Evolutionary conservation across 164 flowering plant genomes (phyloP).

Genomic region (Berberis thunbergii): DNA sequence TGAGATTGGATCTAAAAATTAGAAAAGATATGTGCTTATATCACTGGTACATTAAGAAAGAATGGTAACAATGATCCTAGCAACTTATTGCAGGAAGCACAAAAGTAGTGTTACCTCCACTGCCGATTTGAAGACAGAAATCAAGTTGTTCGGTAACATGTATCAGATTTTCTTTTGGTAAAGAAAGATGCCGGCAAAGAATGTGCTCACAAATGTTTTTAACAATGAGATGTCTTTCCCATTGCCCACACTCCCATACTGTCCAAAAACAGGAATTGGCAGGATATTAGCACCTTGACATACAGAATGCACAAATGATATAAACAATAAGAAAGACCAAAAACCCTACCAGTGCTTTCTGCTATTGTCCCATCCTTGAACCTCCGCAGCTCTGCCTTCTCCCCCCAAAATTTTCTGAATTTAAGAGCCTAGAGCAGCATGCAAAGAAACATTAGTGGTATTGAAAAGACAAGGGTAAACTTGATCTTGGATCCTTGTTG

Average conservation of each 20-base stretch:
- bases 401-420: slow-evolving; percentile 90
- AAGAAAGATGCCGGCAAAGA: slow-evolving; percentile 58
- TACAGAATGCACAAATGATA: neutral
- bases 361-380: slow-evolving; percentile 85
- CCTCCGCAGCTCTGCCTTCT: slow-evolving; percentile 75
- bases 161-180: slow-evolving; percentile 41
- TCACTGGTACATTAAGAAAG: neutral
- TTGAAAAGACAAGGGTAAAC: neutral
- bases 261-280: slow-evolving; percentile 3
- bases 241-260: slow-evolving; percentile 80
- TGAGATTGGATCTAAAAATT: slow-evolving; percentile 66
- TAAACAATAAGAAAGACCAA: neutral
- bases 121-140: slow-evolving; percentile 58
- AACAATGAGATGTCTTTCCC: slow-evolving; percentile 72
- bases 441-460: slow-evolving; percentile 1
- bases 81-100: neutral
- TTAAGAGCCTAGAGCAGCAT: slow-evolving; percentile 36
- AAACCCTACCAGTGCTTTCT: slow-evolving; percentile 62
- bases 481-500: too few relatives aligned
- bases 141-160: slow-evolving; percentile 76
- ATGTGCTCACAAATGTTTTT: slow-evolving; percentile 60
- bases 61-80: neutral
- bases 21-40: neutral
- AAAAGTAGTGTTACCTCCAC: slow-evolving; percentile 30
- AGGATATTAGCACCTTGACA: neutral